These are phyloP conservation scores for Cutaneotrichosporon dermatis DNA, from an alignment of 1,284 basidiomycete species.

Conservation along the genomic window DNA sequence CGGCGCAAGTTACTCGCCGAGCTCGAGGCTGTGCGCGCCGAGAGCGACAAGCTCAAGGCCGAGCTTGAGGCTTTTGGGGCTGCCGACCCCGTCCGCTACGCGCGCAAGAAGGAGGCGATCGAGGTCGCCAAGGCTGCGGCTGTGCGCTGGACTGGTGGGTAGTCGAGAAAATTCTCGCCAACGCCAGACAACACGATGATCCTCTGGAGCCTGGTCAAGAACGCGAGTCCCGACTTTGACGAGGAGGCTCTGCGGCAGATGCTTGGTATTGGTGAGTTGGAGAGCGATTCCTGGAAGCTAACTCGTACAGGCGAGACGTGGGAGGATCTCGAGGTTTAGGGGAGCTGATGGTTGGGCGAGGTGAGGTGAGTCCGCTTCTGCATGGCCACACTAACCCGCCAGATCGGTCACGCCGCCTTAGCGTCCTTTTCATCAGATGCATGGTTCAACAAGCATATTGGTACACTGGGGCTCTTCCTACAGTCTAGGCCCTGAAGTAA, in stretches of 20 bases:
- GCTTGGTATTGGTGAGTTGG: constrained; percentile 35
- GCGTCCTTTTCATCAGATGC: constrained; percentile 1
- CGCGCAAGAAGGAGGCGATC: constrained; percentile 65
- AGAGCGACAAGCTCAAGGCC: constrained; percentile 50
- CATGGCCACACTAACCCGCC: too few species aligned
- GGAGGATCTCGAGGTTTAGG: constrained; percentile 20
- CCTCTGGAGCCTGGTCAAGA: constrained; percentile 18
- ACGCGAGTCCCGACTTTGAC: constrained; percentile 10
- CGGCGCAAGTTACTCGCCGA: constrained; percentile 54
- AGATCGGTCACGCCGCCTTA: not conserved
- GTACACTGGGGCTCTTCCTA: constrained; percentile 6
- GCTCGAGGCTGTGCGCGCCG: constrained; percentile 39
- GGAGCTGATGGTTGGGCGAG: too few species aligned
- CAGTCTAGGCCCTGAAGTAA: constrained; percentile 8
- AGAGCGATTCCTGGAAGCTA: not conserved
- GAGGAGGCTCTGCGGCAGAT: constrained; percentile 22
- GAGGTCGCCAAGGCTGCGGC: constrained; percentile 72
- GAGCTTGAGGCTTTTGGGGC: constrained; percentile 64
- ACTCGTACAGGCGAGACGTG: constrained; percentile 20
- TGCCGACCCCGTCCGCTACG: constrained; percentile 73
- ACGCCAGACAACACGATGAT: constrained; percentile 40
- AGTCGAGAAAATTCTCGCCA: not conserved
- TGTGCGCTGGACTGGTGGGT: constrained; percentile 75
- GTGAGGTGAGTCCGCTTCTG: too few species aligned
- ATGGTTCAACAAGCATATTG: constrained; percentile 11